Percentiles rank a stretch among this genome's conserved stretches.
These are phyloP conservation scores for Vanrija sp. DNA, from an alignment of 1,284 basidiomycete genomes.

Conservation along the genomic window DNA sequence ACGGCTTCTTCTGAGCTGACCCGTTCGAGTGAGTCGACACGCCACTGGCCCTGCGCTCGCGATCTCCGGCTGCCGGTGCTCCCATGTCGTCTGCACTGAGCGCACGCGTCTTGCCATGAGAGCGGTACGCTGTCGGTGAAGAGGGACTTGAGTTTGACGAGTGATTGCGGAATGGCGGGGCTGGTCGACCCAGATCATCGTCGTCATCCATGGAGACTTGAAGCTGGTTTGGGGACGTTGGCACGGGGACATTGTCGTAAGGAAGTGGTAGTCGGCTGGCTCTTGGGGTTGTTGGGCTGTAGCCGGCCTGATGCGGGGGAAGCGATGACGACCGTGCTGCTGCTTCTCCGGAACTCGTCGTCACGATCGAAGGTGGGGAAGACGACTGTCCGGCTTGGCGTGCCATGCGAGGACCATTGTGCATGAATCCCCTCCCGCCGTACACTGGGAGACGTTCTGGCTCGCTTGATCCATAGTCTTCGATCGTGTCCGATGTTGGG, in stretches of 20 bases:
- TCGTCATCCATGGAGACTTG: background rate
- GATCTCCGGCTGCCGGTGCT: slow-evolving; percentile 10
- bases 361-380: slow-evolving; percentile 1
- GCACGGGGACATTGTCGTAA: background rate
- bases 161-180: too few species aligned
- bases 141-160: background rate
- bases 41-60: slow-evolving; percentile 38
- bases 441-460: slow-evolving; percentile 1
- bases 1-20: slow-evolving; percentile 22
- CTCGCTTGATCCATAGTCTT: slow-evolving; percentile 3
- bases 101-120: background rate
- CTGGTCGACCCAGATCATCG: too few species aligned
- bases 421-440: slow-evolving; percentile 29
- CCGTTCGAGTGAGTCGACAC: slow-evolving; percentile 23
- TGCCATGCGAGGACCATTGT: slow-evolving; percentile 32
- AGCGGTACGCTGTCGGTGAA: background rate
- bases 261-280: background rate
- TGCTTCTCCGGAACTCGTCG: background rate
- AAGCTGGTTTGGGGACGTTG: background rate
- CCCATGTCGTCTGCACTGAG: slow-evolving; percentile 6
- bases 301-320: slow-evolving; percentile 1
- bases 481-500: slow-evolving; percentile 3
- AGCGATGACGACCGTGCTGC: slow-evolving; percentile 3
- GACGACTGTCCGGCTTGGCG: slow-evolving; percentile 3
- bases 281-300: slow-evolving; percentile 27